A percentile compares a stretch with the other conserved stretches of the same genome.
Conservation (phyloP, 306 rosid species). For the Pachyrhizus erosus region DNA sequence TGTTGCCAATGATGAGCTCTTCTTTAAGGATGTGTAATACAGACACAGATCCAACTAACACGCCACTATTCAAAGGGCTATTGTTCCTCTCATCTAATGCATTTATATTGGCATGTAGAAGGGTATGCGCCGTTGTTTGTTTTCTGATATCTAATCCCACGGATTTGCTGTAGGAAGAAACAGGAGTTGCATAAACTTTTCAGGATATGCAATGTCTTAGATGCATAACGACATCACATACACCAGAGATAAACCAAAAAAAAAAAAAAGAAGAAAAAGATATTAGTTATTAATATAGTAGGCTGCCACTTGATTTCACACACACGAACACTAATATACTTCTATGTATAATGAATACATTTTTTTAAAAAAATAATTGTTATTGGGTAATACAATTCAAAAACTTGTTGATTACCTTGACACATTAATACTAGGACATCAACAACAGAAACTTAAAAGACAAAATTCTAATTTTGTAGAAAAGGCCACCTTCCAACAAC, state of each 20-base stretch:
- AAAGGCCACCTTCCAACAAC: not conserved
- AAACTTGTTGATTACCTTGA: not conserved
- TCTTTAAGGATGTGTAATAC: conserved; percentile 44
- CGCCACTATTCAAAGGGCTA: conserved; percentile 37
- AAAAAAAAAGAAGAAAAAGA: not conserved
- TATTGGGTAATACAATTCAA: not conserved
- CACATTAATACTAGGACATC: not conserved
- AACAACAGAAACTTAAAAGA: not conserved
- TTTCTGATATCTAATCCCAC: conserved; percentile 50
- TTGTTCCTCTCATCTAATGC: conserved; percentile 48
- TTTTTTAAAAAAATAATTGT: not conserved
- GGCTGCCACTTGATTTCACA: not conserved
- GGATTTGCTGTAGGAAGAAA: conserved; percentile 48
- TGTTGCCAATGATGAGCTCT: conserved; percentile 43
- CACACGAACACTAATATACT: not conserved
- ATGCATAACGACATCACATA: not conserved
- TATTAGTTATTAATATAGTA: not conserved
- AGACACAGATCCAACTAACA: conserved; percentile 41
- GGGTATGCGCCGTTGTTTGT: conserved; percentile 31
- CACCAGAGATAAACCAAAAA: not conserved
- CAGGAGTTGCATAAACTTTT: conserved; percentile 16
- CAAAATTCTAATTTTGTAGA: not conserved
- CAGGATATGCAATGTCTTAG: not conserved
- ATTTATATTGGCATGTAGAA: conserved; percentile 41
- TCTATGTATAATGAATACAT: not conserved